Conservation (phyloP, 2,329 filamentous ascomycete species). For the Diplodia sapinea region DNA sequence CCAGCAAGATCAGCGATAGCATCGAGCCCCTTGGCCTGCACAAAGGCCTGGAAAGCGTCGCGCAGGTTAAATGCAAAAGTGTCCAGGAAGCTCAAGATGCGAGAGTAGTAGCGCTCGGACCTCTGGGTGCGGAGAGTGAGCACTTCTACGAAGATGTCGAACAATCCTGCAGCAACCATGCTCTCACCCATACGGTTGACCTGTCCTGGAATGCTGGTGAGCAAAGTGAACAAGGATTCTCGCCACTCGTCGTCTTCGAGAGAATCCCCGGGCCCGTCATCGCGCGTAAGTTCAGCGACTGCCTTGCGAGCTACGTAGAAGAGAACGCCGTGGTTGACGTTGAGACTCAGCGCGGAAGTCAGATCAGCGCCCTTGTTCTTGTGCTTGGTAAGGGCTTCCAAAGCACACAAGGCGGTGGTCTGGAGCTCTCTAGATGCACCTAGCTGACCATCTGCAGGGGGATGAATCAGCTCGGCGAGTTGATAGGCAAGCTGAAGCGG, state of each 20-base stretch:
- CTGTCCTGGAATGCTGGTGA: constrained; percentile 77
- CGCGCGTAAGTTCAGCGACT: constrained; percentile 73
- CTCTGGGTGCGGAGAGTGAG: constrained; percentile 80
- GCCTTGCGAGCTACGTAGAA: constrained; percentile 92
- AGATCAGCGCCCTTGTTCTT: constrained; percentile 80
- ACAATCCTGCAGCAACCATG: constrained; percentile 85
- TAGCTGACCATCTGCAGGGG: constrained; percentile 71
- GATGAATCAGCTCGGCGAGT: constrained; percentile 87
- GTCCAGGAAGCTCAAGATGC: constrained; percentile 86
- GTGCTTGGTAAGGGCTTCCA: constrained; percentile 86
- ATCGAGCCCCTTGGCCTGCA: constrained; percentile 82
- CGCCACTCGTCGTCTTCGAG: constrained; percentile 81
- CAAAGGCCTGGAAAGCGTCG: constrained; percentile 82
- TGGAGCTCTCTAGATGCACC: constrained; percentile 78
- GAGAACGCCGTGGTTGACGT: constrained; percentile 93
- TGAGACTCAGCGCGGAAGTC: constrained; percentile 87
- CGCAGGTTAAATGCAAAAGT: constrained; percentile 84
- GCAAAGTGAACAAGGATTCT: constrained; percentile 84
- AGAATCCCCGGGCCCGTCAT: constrained; percentile 42
- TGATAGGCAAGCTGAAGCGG: constrained; percentile 90
- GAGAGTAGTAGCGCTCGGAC: constrained; percentile 82
- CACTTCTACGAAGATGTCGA: constrained; percentile 89
- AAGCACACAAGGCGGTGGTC: constrained; percentile 76
- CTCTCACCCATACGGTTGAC: constrained; percentile 74
- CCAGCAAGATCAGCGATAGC: constrained; percentile 87